Evolutionary conservation across 1,139 yeast genomes (phyloP).

Genomic region (Yamadazyma mexicana): DNA sequence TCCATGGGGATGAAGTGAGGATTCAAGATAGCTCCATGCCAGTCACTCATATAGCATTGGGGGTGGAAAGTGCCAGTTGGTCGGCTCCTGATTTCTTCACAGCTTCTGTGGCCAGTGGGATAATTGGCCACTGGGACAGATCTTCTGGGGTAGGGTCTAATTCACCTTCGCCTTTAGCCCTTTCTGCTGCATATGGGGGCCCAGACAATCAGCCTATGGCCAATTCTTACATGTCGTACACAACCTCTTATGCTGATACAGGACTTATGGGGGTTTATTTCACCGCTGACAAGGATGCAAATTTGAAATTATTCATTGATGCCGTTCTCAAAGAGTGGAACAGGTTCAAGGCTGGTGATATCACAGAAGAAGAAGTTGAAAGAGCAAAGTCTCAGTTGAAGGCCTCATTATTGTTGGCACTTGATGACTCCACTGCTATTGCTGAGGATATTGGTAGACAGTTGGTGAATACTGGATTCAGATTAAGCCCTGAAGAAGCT

Average conservation of each 20-base stretch:
- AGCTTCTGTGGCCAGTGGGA: constrained; percentile 94
- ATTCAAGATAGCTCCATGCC: constrained; percentile 83
- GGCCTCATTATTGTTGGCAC: constrained; percentile 82
- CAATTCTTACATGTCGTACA: constrained; percentile 92
- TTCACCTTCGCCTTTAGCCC: constrained; percentile 76
- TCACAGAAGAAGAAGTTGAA: constrained; percentile 84
- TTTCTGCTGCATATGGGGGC: constrained; percentile 69
- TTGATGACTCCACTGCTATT: constrained; percentile 93
- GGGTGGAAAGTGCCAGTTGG: constrained; percentile 99
- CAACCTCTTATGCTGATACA: constrained; percentile 95
- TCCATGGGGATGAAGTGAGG: constrained; percentile 83
- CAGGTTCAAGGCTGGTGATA: constrained; percentile 72
- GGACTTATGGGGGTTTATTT: constrained; percentile 97
- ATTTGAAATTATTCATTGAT: constrained; percentile 66
- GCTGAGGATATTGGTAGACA: constrained; percentile 99
- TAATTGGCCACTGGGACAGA: constrained; percentile 97
- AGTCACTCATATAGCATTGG: constrained; percentile 86
- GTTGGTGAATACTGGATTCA: constrained; percentile 88
- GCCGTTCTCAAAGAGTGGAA: constrained; percentile 88
- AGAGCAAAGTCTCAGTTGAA: constrained; percentile 93
- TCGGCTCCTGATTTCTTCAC: constrained; percentile 93
- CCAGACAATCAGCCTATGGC: constrained; percentile 60
- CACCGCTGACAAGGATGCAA: constrained; percentile 72
- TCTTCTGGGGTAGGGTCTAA: constrained; percentile 75
- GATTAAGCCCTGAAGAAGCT: constrained; percentile 89